phyloP scores from a whole-genome alignment of 805 yeast species.

The Myxozyma sirexii region DNA sequence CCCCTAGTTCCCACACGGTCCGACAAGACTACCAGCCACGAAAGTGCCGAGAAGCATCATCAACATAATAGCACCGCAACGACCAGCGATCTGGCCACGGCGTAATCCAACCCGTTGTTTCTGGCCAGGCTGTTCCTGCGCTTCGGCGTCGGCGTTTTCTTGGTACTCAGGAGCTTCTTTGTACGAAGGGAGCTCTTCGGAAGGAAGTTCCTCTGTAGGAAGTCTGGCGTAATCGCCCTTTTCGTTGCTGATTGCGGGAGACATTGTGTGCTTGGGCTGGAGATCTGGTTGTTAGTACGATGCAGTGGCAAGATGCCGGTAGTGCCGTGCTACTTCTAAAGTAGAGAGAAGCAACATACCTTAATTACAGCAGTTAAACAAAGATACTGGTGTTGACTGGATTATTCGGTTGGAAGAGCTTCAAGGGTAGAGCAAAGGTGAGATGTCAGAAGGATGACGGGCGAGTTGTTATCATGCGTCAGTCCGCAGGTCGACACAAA shows the following conservation, averaged over 20 bases:
- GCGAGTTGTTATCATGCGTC: too few relatives aligned
- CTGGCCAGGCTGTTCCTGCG: background rate
- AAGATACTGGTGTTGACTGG: too few relatives aligned
- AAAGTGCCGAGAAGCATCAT: background rate
- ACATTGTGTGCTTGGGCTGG: background rate
- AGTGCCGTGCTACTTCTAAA: too few relatives aligned
- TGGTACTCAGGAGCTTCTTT: background rate
- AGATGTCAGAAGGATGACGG: too few relatives aligned
- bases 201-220: background rate
- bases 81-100: background rate
- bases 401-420: too few relatives aligned
- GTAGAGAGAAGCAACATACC: too few relatives aligned
- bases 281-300: background rate
- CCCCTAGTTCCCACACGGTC: background rate
- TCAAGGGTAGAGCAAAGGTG: too few relatives aligned
- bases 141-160: slow-evolving; percentile 1
- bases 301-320: too few relatives aligned
- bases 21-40: background rate
- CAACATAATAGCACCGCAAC: background rate
- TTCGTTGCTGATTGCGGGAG: background rate
- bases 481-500: too few relatives aligned
- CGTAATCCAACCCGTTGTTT: background rate
- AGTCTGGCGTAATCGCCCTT: slow-evolving; percentile 5
- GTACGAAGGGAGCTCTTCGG: slow-evolving; percentile 3
- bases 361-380: too few relatives aligned